A percentile compares a stretch with the other conserved stretches of the same genome.
These are phyloP conservation scores for Eurotiales sp. DNA, from an alignment of 2,329 filamentous ascomycete genomes.

Conservation along the genomic window DNA sequence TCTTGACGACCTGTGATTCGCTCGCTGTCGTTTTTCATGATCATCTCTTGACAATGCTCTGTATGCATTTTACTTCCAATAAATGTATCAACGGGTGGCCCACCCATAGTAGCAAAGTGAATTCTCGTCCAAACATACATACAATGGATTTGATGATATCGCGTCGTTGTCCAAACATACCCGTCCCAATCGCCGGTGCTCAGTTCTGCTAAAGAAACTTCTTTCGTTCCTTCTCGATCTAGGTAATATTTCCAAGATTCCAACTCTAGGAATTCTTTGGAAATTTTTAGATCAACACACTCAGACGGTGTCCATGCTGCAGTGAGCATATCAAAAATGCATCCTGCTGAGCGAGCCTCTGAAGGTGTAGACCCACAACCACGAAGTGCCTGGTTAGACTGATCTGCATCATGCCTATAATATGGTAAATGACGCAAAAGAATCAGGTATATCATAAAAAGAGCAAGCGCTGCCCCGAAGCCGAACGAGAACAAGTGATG, in stretches of 20 bases:
- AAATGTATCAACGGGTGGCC: no score
- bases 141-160: not conserved
- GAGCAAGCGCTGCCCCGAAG: no score
- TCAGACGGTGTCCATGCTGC: not conserved
- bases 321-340: not conserved
- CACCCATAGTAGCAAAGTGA: no score
- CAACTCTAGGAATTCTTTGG: not conserved
- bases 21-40: no score
- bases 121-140: not conserved
- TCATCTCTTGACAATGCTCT: no score
- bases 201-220: not conserved
- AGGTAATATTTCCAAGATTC: not conserved
- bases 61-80: no score
- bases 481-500: no score
- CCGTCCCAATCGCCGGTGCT: not conserved
- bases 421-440: no score
- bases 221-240: not conserved
- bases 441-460: no score
- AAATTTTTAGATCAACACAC: not conserved
- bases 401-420: no score
- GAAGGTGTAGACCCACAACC: not conserved
- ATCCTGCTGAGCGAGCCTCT: not conserved
- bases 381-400: no score
- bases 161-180: not conserved
- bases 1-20: no score